Conservation (phyloP, 192 early-diverging fungal genomes). For the Pilaira anomala region DNA sequence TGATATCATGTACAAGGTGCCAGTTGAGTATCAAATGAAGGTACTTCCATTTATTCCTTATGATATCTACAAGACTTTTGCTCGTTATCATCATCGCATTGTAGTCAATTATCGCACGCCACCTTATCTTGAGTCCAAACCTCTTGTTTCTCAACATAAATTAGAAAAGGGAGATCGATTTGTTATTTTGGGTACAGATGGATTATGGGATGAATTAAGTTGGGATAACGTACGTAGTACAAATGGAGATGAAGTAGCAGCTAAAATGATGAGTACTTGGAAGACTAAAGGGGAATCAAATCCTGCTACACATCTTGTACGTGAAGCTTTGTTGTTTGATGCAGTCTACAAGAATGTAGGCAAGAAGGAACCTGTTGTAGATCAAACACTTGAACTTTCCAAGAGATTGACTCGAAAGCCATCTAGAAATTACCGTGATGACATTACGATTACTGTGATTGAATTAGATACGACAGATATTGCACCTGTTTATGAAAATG, state of each 20-base stretch:
- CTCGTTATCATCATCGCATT: slow-evolving; percentile 37
- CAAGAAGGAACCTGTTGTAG: background rate
- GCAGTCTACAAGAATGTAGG: slow-evolving; percentile 25
- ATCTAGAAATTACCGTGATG: slow-evolving; percentile 70
- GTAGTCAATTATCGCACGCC: slow-evolving; percentile 53
- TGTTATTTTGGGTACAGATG: slow-evolving; percentile 80
- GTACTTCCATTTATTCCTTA: slow-evolving; percentile 43
- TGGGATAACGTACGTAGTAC: slow-evolving; percentile 56
- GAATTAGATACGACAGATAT: slow-evolving; percentile 9
- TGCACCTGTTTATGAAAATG: background rate
- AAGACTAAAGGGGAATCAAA: slow-evolving; percentile 14
- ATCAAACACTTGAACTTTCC: slow-evolving; percentile 28
- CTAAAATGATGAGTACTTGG: slow-evolving; percentile 25
- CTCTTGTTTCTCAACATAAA: slow-evolving; percentile 61
- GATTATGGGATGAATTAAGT: slow-evolving; percentile 74
- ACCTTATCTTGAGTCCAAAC: slow-evolving; percentile 75
- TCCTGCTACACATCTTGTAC: slow-evolving; percentile 28
- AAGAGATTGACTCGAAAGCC: slow-evolving; percentile 31
- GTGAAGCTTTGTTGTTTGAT: slow-evolving; percentile 23
- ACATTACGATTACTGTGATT: slow-evolving; percentile 75
- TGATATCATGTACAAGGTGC: slow-evolving; percentile 54
- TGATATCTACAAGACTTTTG: slow-evolving; percentile 34
- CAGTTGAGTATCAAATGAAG: slow-evolving; percentile 45
- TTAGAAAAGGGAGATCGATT: slow-evolving; percentile 62
- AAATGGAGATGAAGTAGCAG: slow-evolving; percentile 58